Evolutionary conservation across 495 filamentous ascomycete species (phyloP).

Genomic region (Lichina pygmaea): DNA sequence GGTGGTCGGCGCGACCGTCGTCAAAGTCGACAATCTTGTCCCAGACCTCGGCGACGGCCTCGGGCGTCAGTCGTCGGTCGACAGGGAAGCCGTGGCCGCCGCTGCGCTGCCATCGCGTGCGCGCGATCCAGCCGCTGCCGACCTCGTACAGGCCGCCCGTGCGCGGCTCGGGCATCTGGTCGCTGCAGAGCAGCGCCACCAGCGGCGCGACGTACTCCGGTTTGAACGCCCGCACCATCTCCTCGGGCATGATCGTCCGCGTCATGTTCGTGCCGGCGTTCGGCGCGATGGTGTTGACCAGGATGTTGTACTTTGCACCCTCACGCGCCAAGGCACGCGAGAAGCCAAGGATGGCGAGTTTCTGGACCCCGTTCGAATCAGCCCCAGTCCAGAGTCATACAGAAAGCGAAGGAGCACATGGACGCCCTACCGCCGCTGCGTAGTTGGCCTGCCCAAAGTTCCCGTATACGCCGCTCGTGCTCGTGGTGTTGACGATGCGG

Average conservation of each 20-base stretch:
- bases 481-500: constrained; percentile 86
- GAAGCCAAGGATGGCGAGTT: constrained; percentile 86
- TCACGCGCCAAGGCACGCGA: constrained; percentile 80
- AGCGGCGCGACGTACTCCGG: constrained; percentile 92
- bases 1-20: constrained; percentile 73
- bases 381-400: constrained; percentile 3
- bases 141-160: constrained; percentile 91
- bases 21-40: constrained; percentile 64
- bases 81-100: constrained; percentile 85
- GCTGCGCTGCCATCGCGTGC: constrained; percentile 82
- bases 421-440: constrained; percentile 48
- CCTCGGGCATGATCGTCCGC: constrained; percentile 79
- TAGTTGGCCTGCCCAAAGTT: constrained; percentile 99
- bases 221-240: constrained; percentile 98
- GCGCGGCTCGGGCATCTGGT: constrained; percentile 56
- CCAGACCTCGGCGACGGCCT: constrained; percentile 60
- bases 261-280: constrained; percentile 97
- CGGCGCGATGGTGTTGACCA: constrained; percentile 91
- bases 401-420: background rate
- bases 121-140: constrained; percentile 78
- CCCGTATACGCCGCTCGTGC: constrained; percentile 91
- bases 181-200: constrained; percentile 67
- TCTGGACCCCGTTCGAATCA: constrained; percentile 15
- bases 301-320: constrained; percentile 94
- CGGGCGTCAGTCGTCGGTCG: constrained; percentile 64